These are phyloP conservation scores for Umbelopsis sp. DNA, from an alignment of 192 early-diverging fungal species.

Conservation along the genomic window DNA sequence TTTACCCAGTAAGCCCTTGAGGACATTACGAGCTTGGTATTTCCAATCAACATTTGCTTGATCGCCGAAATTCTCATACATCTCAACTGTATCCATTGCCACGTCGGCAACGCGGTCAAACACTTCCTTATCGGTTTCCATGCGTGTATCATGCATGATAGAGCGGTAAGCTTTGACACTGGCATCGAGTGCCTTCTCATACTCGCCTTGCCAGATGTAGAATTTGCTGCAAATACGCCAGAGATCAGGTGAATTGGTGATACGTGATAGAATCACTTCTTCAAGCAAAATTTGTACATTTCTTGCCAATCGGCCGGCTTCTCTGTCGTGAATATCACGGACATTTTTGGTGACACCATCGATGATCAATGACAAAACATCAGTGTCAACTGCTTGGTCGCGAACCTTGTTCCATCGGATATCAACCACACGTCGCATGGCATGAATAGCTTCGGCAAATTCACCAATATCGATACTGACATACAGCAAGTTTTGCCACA, in stretches of 20 bases:
- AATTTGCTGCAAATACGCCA: slow-evolving; percentile 81
- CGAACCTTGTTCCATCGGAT: slow-evolving; percentile 70
- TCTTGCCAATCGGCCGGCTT: slow-evolving; percentile 49
- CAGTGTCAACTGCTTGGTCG: slow-evolving; percentile 78
- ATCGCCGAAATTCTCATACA: slow-evolving; percentile 78
- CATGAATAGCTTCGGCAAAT: slow-evolving; percentile 81
- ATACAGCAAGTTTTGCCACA: slow-evolving; percentile 94
- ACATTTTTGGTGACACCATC: slow-evolving; percentile 61
- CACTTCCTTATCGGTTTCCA: slow-evolving; percentile 67
- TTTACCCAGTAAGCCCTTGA: slow-evolving; percentile 84
- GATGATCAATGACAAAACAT: slow-evolving; percentile 77
- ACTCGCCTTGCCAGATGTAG: slow-evolving; percentile 67
- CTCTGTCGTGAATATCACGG: slow-evolving; percentile 54
- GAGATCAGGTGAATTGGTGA: slow-evolving; percentile 72
- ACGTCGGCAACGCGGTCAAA: slow-evolving; percentile 75
- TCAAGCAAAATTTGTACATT: slow-evolving; percentile 68
- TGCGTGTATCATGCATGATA: slow-evolving; percentile 72
- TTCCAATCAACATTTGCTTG: slow-evolving; percentile 78
- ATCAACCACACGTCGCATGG: slow-evolving; percentile 82
- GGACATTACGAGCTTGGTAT: slow-evolving; percentile 80
- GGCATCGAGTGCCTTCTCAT: slow-evolving; percentile 74
- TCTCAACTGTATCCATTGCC: slow-evolving; percentile 75
- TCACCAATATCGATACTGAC: slow-evolving; percentile 76
- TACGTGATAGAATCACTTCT: slow-evolving; percentile 71
- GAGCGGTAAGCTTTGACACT: slow-evolving; percentile 84